Base-by-base conservation (phyloP, 2,329 filamentous ascomycete genomes). In the Eutypa lata region DNA sequence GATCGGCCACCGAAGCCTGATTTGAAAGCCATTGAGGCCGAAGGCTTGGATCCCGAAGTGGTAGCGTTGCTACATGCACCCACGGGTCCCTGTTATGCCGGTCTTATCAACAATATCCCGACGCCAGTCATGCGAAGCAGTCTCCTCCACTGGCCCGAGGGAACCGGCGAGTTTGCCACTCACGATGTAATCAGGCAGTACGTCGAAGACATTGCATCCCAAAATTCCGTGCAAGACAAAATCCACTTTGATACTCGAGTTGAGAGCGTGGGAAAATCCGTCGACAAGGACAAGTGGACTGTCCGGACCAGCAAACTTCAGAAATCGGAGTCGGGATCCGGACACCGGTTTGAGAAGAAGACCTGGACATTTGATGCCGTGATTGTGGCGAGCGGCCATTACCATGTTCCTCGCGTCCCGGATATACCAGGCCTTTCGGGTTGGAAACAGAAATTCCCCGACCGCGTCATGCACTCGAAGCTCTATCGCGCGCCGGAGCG, bases 21-120 rank as follows among this genome's bases (percentile, higher is more conserved):
- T 35, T 63, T 59, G 61, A 42, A 18, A 2, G 60, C 60, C 10
- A 53, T 60, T n/a, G 56, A 62, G 22, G 43, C 53, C 16, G 53
- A 57, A 37, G 62, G 59, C n/a, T 47, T 65, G 43, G 59, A 37
- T 14, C 43, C 53, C 3, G 61, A 63, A 13, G 61, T 64, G 35
- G 61, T 61, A 6, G 63, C 19, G 67, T 74, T 42, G 65, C 73
- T 31, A 81, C 66, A 70, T 45, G 63, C 61, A 3, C 66, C 84
- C 53, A 28, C 83, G 77, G 22, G 68, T 82, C 57, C 91, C 76
- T 73, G 81, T 79, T 71, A 80, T 53, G 69, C 68, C 5, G 77
- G 79, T 2, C 71, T 92, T 7, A 86, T 86, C 63, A 90, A 88
- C 35, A 94, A 93, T 61, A 87, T 92, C 3, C 87, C 89, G 0